Conservation (phyloP, 176 grass and related monocot genomes). For the Avena atlantica region DNA sequence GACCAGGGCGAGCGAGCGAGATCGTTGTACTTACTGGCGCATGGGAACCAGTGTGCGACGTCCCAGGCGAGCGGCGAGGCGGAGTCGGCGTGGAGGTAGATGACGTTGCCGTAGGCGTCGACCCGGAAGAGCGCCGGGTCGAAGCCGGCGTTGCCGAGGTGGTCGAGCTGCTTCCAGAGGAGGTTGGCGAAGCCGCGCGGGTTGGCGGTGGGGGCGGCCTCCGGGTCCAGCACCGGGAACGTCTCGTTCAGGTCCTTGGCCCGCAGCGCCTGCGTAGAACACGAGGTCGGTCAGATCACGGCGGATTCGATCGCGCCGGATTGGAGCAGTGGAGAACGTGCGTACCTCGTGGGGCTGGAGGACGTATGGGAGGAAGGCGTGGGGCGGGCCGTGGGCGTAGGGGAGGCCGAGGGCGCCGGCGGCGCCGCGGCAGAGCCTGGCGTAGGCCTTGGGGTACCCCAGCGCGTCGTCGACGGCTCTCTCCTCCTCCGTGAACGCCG, state of each 20-base stretch:
- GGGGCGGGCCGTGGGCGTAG: slow-evolving; percentile 76
- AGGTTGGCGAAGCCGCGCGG: slow-evolving; percentile 85
- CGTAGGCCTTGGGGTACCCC: slow-evolving; percentile 88
- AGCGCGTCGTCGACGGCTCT: slow-evolving; percentile 72
- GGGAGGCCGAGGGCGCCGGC: slow-evolving; percentile 39
- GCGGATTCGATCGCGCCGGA: no score
- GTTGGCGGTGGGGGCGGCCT: slow-evolving; percentile 68
- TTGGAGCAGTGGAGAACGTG: no score
- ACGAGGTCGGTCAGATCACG: not conserved
- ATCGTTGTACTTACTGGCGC: slow-evolving; percentile 54
- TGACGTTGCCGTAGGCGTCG: slow-evolving; percentile 86
- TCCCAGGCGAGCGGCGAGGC: slow-evolving; percentile 90
- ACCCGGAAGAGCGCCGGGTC: slow-evolving; percentile 90
- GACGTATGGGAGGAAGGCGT: slow-evolving; percentile 78
- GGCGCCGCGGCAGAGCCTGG: slow-evolving; percentile 69
- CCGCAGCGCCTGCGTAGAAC: slow-evolving; percentile 57
- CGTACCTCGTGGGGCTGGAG: slow-evolving; percentile 93
- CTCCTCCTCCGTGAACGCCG: slow-evolving; percentile 80
- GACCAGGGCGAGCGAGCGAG: no score
- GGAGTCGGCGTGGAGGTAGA: slow-evolving; percentile 86
- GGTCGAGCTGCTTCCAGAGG: slow-evolving; percentile 98
- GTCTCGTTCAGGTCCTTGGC: slow-evolving; percentile 81
- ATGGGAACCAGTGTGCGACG: slow-evolving; percentile 92
- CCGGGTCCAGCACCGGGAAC: slow-evolving; percentile 78
- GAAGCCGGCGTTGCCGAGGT: slow-evolving; percentile 97